Percentiles rank a stretch among this genome's conserved stretches.
Evolutionary conservation across 2,329 filamentous ascomycete genomes (phyloP).

Genomic region (Xylariales sp.): DNA sequence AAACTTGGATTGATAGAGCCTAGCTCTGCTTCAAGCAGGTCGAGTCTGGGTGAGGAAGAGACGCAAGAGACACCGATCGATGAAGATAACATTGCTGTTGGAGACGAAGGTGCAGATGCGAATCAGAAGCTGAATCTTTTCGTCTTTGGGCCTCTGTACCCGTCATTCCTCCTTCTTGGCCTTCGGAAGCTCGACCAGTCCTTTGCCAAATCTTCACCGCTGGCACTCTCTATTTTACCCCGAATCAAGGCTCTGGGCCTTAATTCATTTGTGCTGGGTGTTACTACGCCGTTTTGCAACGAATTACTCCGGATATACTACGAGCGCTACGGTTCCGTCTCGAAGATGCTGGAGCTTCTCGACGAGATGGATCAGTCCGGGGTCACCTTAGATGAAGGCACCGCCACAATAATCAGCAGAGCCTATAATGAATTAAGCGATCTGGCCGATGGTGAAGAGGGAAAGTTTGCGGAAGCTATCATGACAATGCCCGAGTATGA

Average conservation of each 20-base stretch:
- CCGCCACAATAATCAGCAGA: constrained; percentile 31
- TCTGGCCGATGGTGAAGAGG: constrained; percentile 11
- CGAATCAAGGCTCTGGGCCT: constrained; percentile 64
- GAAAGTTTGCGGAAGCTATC: constrained; percentile 24
- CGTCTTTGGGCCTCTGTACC: constrained; percentile 61
- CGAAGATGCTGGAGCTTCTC: constrained; percentile 50
- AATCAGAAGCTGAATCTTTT: constrained; percentile 38
- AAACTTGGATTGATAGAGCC: constrained; percentile 49
- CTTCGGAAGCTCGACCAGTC: constrained; percentile 51
- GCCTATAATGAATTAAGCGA: constrained; percentile 21
- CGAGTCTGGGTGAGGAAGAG: background rate
- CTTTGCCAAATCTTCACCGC: constrained; percentile 54
- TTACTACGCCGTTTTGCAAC: constrained; percentile 66
- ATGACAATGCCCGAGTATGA: constrained; percentile 33
- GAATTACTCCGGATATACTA: constrained; percentile 59
- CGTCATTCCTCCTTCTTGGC: constrained; percentile 54
- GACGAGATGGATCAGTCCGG: constrained; percentile 64
- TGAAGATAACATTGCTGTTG: background rate
- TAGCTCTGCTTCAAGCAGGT: background rate
- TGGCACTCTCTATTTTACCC: constrained; percentile 59
- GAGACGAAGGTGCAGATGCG: constrained; percentile 3
- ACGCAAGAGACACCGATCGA: background rate
- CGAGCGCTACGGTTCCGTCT: constrained; percentile 54
- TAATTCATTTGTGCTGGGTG: constrained; percentile 67
- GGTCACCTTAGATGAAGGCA: constrained; percentile 49